Percentiles rank a stretch among this genome's conserved stretches.
Conservation (phyloP, 2,329 filamentous ascomycete species). For the Epicoccum sorghinum region DNA sequence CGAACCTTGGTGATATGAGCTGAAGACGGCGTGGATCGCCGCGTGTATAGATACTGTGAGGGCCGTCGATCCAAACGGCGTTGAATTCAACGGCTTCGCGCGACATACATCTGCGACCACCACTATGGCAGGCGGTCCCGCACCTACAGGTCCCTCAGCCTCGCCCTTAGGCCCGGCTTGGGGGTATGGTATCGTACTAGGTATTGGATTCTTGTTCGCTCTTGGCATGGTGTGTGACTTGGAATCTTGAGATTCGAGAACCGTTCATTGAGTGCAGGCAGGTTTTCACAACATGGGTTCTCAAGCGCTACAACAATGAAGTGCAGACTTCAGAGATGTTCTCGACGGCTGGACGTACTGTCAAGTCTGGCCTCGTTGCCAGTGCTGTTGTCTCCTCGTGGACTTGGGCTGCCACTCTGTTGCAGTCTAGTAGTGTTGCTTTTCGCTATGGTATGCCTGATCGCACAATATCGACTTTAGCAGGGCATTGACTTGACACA, state of each 20-base stretch:
- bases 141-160: slow-evolving; percentile 32
- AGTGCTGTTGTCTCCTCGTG: slow-evolving; percentile 38
- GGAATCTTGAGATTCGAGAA: background rate
- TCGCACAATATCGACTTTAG: accelerated
- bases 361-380: slow-evolving; percentile 41
- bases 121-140: slow-evolving; percentile 33
- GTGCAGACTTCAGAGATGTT: slow-evolving; percentile 42
- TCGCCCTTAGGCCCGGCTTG: slow-evolving; percentile 36
- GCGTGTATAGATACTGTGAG: slow-evolving; percentile 28
- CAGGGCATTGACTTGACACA: background rate
- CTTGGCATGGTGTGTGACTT: slow-evolving; percentile 33
- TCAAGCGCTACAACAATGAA: slow-evolving; percentile 41
- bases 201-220: slow-evolving; percentile 39
- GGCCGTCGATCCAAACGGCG: slow-evolving; percentile 3
- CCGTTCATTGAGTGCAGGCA: slow-evolving; percentile 4
- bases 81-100: slow-evolving; percentile 10
- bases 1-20: background rate
- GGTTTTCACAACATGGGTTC: slow-evolving; percentile 38
- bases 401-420: slow-evolving; percentile 40
- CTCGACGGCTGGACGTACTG: slow-evolving; percentile 38
- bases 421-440: slow-evolving; percentile 39
- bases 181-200: slow-evolving; percentile 45
- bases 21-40: slow-evolving; percentile 9
- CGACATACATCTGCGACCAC: slow-evolving; percentile 9
- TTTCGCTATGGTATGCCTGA: slow-evolving; percentile 39